Conservation (phyloP, 2,329 filamentous ascomycete species). For the Talaromyces sp. region DNA sequence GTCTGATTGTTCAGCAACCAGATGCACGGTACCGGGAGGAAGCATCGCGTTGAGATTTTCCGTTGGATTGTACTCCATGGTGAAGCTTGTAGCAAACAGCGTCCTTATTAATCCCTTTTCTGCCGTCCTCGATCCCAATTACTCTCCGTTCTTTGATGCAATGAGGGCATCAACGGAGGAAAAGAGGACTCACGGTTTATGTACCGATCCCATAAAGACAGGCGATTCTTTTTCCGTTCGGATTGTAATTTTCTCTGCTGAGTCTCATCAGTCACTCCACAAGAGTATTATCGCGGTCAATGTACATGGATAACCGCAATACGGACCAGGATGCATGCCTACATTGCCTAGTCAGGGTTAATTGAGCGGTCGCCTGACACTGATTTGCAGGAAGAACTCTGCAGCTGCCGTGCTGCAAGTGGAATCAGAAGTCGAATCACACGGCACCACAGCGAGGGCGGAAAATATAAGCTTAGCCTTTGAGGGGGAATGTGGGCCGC, state of each 20-base stretch:
- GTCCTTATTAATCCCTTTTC: not conserved
- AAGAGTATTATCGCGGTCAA: not conserved
- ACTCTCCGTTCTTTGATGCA: not conserved
- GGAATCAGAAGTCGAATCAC: not conserved
- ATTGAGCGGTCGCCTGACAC: not conserved
- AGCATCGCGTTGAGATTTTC: conserved; percentile 7
- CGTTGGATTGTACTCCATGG: not conserved
- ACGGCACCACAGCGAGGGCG: not conserved
- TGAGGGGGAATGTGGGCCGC: not conserved
- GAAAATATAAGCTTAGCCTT: conserved; percentile 6
- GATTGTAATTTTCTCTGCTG: not conserved
- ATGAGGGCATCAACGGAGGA: not conserved
- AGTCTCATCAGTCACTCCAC: not conserved
- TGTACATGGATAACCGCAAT: not conserved
- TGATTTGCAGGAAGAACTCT: not conserved
- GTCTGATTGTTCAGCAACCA: conserved; percentile 34
- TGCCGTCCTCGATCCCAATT: not conserved
- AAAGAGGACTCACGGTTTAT: not conserved
- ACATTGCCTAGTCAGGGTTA: not conserved
- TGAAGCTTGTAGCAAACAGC: not conserved
- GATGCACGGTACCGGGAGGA: conserved; percentile 38
- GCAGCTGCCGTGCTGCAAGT: not conserved
- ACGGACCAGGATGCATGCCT: not conserved
- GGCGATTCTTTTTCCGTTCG: not conserved
- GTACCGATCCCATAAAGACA: not conserved